Percentiles rank a stretch among this genome's conserved stretches.
Evolutionary conservation across 305 asterid species (phyloP).

Genomic region (Caryopteris hybrid): DNA sequence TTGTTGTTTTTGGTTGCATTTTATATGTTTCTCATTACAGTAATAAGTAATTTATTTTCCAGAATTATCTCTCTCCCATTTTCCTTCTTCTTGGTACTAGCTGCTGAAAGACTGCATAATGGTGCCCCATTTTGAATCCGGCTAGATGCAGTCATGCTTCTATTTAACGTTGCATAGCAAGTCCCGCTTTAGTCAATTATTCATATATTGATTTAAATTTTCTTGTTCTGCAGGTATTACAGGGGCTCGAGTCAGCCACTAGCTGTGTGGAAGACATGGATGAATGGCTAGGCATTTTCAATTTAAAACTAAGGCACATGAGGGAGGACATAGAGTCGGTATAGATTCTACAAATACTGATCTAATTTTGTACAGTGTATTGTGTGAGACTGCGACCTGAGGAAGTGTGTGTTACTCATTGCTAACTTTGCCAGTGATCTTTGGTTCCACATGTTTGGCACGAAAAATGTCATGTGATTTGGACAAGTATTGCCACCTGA

Average conservation of each 20-base stretch:
- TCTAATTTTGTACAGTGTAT: slow-evolving; percentile 21
- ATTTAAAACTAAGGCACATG: slow-evolving; percentile 90
- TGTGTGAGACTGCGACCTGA: background rate
- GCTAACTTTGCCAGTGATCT: slow-evolving; percentile 8
- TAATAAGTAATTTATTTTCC: background rate
- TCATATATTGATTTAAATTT: slow-evolving; percentile 8
- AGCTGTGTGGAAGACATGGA: slow-evolving; percentile 97
- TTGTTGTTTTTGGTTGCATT: slow-evolving; percentile 4
- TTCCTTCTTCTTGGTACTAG: background rate
- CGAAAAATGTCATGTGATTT: background rate
- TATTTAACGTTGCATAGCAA: background rate
- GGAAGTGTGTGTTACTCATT: background rate
- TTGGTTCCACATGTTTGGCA: slow-evolving; percentile 10
- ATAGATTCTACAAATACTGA: slow-evolving; percentile 21
- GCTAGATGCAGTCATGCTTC: background rate
- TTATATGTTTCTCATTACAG: background rate
- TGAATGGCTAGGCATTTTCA: slow-evolving; percentile 92
- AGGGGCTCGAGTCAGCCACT: slow-evolving; percentile 81
- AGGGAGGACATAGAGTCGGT: slow-evolving; percentile 98
- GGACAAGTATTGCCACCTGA: background rate
- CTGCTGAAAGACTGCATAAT: slow-evolving; percentile 7
- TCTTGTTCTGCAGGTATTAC: slow-evolving; percentile 59
- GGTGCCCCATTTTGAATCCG: background rate
- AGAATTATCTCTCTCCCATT: background rate
- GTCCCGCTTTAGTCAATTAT: background rate